These are phyloP conservation scores for Cordyceps cateniannulata DNA, from an alignment of 2,329 filamentous ascomycete species.

Conservation along the genomic window DNA sequence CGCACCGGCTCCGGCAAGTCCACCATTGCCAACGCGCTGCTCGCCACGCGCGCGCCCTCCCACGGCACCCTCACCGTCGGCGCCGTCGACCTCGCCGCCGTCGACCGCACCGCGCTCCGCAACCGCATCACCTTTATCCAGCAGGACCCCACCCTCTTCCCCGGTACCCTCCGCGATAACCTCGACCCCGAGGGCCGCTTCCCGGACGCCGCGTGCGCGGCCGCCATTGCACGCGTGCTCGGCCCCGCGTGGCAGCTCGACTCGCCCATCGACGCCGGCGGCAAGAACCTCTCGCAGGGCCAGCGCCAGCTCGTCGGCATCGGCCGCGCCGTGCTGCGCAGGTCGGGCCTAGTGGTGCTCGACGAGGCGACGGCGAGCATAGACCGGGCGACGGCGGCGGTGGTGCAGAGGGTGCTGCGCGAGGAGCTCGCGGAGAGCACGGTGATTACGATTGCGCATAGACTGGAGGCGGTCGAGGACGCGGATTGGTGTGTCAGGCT, in stretches of 20 bases:
- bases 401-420: constrained; percentile 51
- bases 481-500: constrained; percentile 49
- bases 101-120: constrained; percentile 50
- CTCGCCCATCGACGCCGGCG: constrained; percentile 51
- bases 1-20: constrained; percentile 85
- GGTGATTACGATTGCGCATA: constrained; percentile 61
- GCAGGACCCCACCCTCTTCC: constrained; percentile 57
- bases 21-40: constrained; percentile 57
- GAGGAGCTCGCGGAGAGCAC: constrained; percentile 50
- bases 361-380: constrained; percentile 61
- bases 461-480: constrained; percentile 55
- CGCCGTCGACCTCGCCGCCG: constrained; percentile 41
- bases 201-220: constrained; percentile 43
- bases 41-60: constrained; percentile 47
- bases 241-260: constrained; percentile 40
- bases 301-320: constrained; percentile 58
- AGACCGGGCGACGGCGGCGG: constrained; percentile 50
- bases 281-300: constrained; percentile 56
- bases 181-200: constrained; percentile 61
- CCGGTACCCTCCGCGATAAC: constrained; percentile 54
- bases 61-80: constrained; percentile 49
- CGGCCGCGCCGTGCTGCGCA: constrained; percentile 51
- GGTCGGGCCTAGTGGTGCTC: constrained; percentile 55
- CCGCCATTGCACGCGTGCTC: constrained; percentile 54
- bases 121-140: constrained; percentile 57